Base-by-base conservation (phyloP, 2,329 filamentous ascomycete genomes). In the Camptophora hylomeconis region DNA sequence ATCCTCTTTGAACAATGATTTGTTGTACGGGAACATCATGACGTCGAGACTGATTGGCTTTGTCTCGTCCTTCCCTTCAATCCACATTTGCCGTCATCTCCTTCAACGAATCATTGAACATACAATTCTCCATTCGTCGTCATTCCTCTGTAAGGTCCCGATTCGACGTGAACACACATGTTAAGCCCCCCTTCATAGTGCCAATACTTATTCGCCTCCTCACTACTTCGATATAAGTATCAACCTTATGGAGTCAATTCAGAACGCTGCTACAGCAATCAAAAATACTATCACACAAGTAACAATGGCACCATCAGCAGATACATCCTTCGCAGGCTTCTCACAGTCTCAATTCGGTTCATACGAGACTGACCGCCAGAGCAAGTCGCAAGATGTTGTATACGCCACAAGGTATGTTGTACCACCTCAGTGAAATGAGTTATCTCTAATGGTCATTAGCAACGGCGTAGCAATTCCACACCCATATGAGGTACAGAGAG, bases 401-500 rank as follows among this genome's bases (percentile, higher is more conserved):
- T 43, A 43, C 26, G 20, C 38, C 12, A 45, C 49, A 9, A 32
- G 28, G n/a, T n/a, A n/a, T n/a, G n/a, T n/a, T n/a, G n/a, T n/a
- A n/a, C n/a, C n/a, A n/a, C n/a, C n/a, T n/a, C n/a, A 17, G 22
- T 8, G 5, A 24, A 14, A 12, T 24, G 13, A 12, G n/a, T n/a
- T n/a, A n/a, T n/a, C n/a, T n/a, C n/a, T n/a, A 19, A 28, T 17
- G 7, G 7, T 14, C 25, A 24, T 26, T 33, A 35, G 32, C 28
- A 31, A 32, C 35, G 26, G 26, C 10, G 22, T 68, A 1, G 68
- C 69, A 6, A 31, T 31, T 23, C 24, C 25, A 24, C 29, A 29
- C 17, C 29, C 36, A 11, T 43, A 43, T 20, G 37, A 42, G 21
- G 20, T 55, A 29, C 67, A 72, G 49, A 60, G 71, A 33, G 52